Evolutionary conservation across 306 rosid genomes (phyloP), one percentile per base, ranked within the genome.

Genomic region (Fragaria ananassa): DNA sequence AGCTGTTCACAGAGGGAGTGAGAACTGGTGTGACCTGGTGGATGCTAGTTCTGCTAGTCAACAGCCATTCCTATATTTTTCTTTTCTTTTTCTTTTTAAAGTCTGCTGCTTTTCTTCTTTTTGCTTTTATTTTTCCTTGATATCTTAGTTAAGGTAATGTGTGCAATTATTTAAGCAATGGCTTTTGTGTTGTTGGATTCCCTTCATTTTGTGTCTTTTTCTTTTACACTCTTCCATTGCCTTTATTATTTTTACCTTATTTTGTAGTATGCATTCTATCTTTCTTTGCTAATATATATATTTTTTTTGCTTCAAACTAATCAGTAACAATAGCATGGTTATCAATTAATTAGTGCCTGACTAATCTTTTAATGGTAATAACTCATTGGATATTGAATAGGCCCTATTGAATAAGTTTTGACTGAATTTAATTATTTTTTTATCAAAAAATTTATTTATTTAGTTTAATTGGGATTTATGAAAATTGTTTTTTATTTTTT

Each of bases 1-100:
- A 80, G 88, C 77, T 87, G 82, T 51, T 3, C 25, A 71, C 79
- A 57, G 71, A 50, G 70, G 71, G 64, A 56, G 53, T 17, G 74
- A 25, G 74, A 46, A 81, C 68, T 27, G 47, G 7, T 34, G 35
- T 6, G 75, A 50, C 63, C 62, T 2, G 46, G 21, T 37, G 7
- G 35, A 31, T 9, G 23, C 18, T 37, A 13, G 41, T 37, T 0
- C 17, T 15, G 14, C 18, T 39, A 46, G 82, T 78, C 82, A 87
- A 82, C 91, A 61, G 51, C 21, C 35, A 10, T 76, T 61, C 49
- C 41, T 27, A 23, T 47, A 29, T 62, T 49, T 17, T 21, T 27
- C 45, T 73, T 7, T 27, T n/a, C 21, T 41, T 74, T 21, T 25
- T 25, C 11, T 27, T 39, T 12, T 12, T 39, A 2, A 27, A 27